Evolutionary conservation across 495 filamentous ascomycete genomes (phyloP), one percentile per base, ranked within the genome.

Genomic region (Penicillium pulvis): DNA sequence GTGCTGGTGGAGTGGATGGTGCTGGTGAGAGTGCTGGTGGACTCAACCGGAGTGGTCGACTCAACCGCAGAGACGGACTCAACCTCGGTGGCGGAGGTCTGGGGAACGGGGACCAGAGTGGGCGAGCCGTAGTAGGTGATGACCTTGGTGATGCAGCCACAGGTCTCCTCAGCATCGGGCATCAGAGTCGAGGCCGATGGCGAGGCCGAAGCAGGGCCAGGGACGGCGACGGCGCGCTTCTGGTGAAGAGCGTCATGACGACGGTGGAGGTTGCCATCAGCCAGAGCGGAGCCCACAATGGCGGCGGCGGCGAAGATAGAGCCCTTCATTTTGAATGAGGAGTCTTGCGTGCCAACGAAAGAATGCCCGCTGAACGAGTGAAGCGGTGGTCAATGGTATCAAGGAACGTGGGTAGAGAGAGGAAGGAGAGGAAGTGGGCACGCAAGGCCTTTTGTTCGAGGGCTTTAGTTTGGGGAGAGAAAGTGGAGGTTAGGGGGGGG

Each of bases 321-420:
- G 62, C 77, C 84, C 87, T 88, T 91, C 88, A 90, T 91, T 60
- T 64, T 82, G 69, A 69, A 70, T 64, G 60, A 59, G 67, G 59
- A 65, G 47, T 64, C 17, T 60, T 62, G 51, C 47, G 51, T 47
- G 42, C 53, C 57, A 74, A 71, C 60, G 77, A 92, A 91, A 76
- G 90, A 93, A 79, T 88, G 90, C 88, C 91, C 90, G 91, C 91
- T 93, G 81, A 95, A 95, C 68, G 91, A 95, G 88, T 93, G 91
- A 93, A 93, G 91, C 91, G 90, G 91, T 92, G 72, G 82, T 87
- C 73, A 79, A 63, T 63, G 43, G 45, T 44, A 53, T 58, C 59
- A 69, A 77, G 67, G 77, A 77, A 78, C 75, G 72, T 68, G 68
- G 63, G 60, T 66, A 61, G 63, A 43, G 62, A 68, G 67, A 47